phyloP scores from a whole-genome alignment of 116 monocot genomes.

The Zostera marina region DNA sequence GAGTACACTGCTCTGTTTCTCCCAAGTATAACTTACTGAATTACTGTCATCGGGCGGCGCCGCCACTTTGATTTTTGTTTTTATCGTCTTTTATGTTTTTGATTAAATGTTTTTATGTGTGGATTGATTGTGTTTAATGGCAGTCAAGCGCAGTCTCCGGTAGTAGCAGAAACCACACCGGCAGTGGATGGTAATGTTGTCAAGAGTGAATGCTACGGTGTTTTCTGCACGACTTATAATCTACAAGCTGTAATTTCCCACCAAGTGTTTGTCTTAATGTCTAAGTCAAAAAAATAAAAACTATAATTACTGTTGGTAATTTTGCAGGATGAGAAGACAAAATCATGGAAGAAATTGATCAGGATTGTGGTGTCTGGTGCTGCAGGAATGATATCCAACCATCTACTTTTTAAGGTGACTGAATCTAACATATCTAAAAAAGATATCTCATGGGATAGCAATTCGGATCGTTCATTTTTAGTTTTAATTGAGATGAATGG shows the following conservation, averaged over 20 bases:
- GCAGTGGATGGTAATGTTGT: constrained; percentile 10
- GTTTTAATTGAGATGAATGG: no score
- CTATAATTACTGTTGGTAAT: neutral
- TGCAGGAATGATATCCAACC: constrained; percentile 99
- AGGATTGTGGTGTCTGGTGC: constrained; percentile 84
- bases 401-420: constrained; percentile 90
- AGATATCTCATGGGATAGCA: no score
- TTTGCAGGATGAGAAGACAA: constrained; percentile 66
- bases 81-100: neutral
- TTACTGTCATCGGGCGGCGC: no score
- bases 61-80: neutral
- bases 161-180: constrained; percentile 8
- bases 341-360: constrained; percentile 88
- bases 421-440: no score
- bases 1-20: constrained; percentile 57
- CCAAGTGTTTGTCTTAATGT: neutral
- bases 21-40: constrained; percentile 29
- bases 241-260: constrained; percentile 45
- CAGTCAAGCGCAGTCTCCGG: constrained; percentile 64
- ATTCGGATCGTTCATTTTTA: no score
- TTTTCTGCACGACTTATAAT: constrained; percentile 91
- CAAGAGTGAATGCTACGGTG: constrained; percentile 71
- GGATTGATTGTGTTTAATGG: neutral
- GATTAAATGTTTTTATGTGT: neutral
- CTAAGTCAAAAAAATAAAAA: no score